Evolutionary conservation across 495 filamentous ascomycete genomes (phyloP).

Genomic region (Cercophora sp.): DNA sequence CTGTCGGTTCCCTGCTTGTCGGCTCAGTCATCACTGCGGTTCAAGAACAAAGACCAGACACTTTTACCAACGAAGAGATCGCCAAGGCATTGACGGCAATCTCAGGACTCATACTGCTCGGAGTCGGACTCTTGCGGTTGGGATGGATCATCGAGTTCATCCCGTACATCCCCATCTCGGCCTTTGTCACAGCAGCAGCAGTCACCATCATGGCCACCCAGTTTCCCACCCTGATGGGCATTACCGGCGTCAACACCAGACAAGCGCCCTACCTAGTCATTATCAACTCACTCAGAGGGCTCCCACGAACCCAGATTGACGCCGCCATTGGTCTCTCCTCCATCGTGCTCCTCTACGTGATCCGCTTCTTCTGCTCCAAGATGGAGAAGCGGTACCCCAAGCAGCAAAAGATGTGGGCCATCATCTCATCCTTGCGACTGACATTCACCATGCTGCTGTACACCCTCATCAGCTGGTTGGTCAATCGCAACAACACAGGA

Average conservation of each 20-base stretch:
- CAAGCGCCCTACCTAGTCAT: slow-evolving; percentile 34
- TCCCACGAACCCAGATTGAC: slow-evolving; percentile 28
- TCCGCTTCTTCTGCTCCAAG: slow-evolving; percentile 21
- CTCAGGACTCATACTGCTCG: slow-evolving; percentile 27
- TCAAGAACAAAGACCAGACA: slow-evolving; percentile 4
- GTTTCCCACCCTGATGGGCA: slow-evolving; percentile 31
- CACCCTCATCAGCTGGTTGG: slow-evolving; percentile 17
- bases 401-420: slow-evolving; percentile 13
- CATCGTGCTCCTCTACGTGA: slow-evolving; percentile 28
- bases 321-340: slow-evolving; percentile 32
- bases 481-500: slow-evolving; percentile 2
- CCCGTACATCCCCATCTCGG: slow-evolving; percentile 23
- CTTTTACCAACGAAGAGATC: slow-evolving; percentile 30
- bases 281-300: slow-evolving; percentile 33
- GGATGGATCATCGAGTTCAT: slow-evolving; percentile 39
- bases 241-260: slow-evolving; percentile 32
- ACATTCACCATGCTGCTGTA: slow-evolving; percentile 16
- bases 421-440: slow-evolving; percentile 16
- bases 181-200: slow-evolving; percentile 15
- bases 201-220: slow-evolving; percentile 35
- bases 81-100: slow-evolving; percentile 30
- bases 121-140: slow-evolving; percentile 29
- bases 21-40: slow-evolving; percentile 10
- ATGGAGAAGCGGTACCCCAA: slow-evolving; percentile 20
- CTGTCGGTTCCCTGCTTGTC: slow-evolving; percentile 18